Evolutionary conservation across 2,329 filamentous ascomycete species (phyloP), one percentile per base, ranked within the genome.

Genomic region (Neonectria punicea): DNA sequence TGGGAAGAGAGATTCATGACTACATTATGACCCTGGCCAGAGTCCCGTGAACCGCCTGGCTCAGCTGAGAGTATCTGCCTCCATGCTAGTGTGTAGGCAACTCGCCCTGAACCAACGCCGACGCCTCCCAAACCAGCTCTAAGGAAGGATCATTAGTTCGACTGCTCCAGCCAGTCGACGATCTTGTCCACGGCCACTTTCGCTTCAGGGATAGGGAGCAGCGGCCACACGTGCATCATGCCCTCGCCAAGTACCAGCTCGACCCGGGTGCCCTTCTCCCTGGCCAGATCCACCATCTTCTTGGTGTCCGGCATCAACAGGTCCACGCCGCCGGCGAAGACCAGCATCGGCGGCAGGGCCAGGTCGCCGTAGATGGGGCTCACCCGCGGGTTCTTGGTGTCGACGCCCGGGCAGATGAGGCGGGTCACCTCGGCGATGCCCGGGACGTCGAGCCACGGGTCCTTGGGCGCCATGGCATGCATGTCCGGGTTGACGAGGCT

Each of bases 191-290:
- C 54, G 1, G 76, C 75, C 30, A 68, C 58, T 16, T 59, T 66
- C 4, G 70, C 75, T 61, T 79, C 77, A 28, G 70, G 69, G 4
- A 76, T 69, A 8, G 75, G 70, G 5, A 78, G 43, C 36, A 78
- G 22, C 5, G 75, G 75, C 76, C 77, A 79, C 9, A 75, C 75
- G 36, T 79, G 77, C 53, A 78, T 67, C 77, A 79, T 73, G 6
- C 73, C 75, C 64, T 74, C 70, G 14, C 77, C 76, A 14, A 72
- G 46, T 5, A 77, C 67, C 10, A 76, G 53, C 36, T 75, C 75
- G 22, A 74, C 72, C 41, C 75, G 67, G 13, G 71, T 62, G 5
- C 74, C 75, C 11, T 70, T 61, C 8, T 70, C 70, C 62, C 57
- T 67, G 11, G 66, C 75, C 61, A 72, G 73, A 7, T 70, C 66